These are phyloP conservation scores for Lolium rigidum DNA, from an alignment of 176 grass and related monocot species.

Conservation along the genomic window DNA sequence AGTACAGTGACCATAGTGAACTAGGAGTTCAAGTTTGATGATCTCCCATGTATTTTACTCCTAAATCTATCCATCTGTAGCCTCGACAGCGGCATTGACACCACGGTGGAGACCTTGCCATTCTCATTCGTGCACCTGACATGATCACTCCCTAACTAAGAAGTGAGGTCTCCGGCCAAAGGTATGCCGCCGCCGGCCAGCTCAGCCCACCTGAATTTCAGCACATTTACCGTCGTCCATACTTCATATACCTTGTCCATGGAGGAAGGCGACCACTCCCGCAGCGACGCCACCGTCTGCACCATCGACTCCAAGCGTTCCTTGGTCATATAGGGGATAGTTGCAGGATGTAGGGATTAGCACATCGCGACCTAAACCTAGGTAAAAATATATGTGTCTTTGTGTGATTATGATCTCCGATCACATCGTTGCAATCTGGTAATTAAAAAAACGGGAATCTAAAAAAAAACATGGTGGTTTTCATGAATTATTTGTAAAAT, in stretches of 20 bases:
- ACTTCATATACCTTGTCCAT: slow-evolving; percentile 52
- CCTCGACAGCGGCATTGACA: slow-evolving; percentile 39
- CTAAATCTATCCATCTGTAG: slow-evolving; percentile 21
- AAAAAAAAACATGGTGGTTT: too few relatives aligned
- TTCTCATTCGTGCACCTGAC: slow-evolving; percentile 33
- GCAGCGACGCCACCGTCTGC: neutral
- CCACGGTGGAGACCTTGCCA: slow-evolving; percentile 25
- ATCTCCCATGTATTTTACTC: too few relatives aligned
- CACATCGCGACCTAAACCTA: too few relatives aligned
- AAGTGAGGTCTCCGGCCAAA: slow-evolving; percentile 28
- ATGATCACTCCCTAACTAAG: slow-evolving; percentile 42
- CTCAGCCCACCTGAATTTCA: slow-evolving; percentile 41
- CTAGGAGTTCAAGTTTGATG: too few relatives aligned
- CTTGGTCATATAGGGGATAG: neutral
- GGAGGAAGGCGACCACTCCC: slow-evolving; percentile 10
- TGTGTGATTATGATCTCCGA: too few relatives aligned
- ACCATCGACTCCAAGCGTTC: slow-evolving; percentile 37
- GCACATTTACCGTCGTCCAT: neutral
- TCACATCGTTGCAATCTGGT: too few relatives aligned
- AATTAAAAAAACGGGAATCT: too few relatives aligned
- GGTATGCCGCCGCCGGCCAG: slow-evolving; percentile 47
- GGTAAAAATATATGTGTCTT: too few relatives aligned
- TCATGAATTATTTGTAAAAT: too few relatives aligned
- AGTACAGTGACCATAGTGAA: too few relatives aligned
- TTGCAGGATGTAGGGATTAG: too few relatives aligned